phyloP scores from a whole-genome alignment of 1,139 yeast genomes.

The Zygosaccharomyces pseudobailii region DNA sequence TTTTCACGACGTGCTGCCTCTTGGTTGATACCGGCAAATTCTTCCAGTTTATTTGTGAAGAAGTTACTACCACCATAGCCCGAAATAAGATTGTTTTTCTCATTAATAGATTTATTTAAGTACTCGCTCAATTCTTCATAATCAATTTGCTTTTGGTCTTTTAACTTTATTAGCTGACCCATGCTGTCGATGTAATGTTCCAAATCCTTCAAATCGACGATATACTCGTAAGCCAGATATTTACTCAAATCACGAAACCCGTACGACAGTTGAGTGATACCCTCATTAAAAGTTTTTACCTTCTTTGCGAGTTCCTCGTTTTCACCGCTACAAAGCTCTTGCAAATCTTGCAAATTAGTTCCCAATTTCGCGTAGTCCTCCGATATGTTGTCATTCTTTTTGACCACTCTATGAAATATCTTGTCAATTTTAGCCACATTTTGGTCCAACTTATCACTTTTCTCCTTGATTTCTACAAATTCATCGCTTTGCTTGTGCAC shows the following conservation, averaged over 20 bases:
- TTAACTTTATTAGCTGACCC: slow-evolving; percentile 69
- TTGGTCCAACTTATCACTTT: slow-evolving; percentile 78
- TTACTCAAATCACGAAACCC: slow-evolving; percentile 48
- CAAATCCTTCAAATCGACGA: slow-evolving; percentile 79
- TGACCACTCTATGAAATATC: slow-evolving; percentile 66
- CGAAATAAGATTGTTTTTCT: slow-evolving; percentile 57
- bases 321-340: slow-evolving; percentile 45
- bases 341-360: slow-evolving; percentile 62
- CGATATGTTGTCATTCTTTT: slow-evolving; percentile 68
- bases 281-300: slow-evolving; percentile 50
- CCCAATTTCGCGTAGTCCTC: slow-evolving; percentile 70
- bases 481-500: slow-evolving; percentile 73
- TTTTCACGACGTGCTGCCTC: slow-evolving; percentile 52
- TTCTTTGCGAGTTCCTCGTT: slow-evolving; percentile 44
- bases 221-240: slow-evolving; percentile 72
- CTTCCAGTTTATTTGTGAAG: slow-evolving; percentile 52
- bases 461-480: slow-evolving; percentile 76
- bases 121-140: slow-evolving; percentile 82
- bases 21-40: slow-evolving; percentile 56
- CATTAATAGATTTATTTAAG: slow-evolving; percentile 61
- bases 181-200: slow-evolving; percentile 79
- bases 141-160: slow-evolving; percentile 89
- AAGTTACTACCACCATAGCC: slow-evolving; percentile 51
- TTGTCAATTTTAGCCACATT: slow-evolving; percentile 74
- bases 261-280: slow-evolving; percentile 46